Evolutionary conservation across 306 rosid species (phyloP), one percentile per base, ranked within the genome.

Genomic region (Gastrolobium bilobum): DNA sequence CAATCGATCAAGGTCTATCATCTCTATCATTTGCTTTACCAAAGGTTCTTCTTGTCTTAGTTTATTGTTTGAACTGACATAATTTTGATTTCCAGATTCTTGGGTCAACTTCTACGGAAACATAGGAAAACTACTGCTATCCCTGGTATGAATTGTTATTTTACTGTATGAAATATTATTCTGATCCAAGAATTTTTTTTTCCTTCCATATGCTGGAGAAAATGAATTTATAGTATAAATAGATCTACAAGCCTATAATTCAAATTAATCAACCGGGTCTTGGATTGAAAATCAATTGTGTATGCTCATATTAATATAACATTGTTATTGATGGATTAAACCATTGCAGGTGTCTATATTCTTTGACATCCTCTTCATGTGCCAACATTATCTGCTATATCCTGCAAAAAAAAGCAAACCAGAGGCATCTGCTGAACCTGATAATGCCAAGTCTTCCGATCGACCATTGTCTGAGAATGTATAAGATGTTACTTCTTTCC

Each of bases 91-190:
- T 85, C 11, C 87, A 92, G 99, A 42, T 80, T 95, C 99, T 66
- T 93, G 94, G 97, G 89, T 90, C 73, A 94, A 90, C 89, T 91
- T 94, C 15, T 90, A 89, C 63, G 98, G 96, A 53, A 94, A 94
- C 71, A 86, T 94, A 9, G 98, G 97, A 39, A 94, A 94, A 82
- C 86, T 89, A 37, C 47, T 91, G 71, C 86, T 94, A 62, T 90
- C 98, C 47, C 75, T 91, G 96, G 98, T 94, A 91, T 44, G 86
- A 7, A 68, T 39, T 39, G 40, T 34, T 75, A 31, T 70, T 59
- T 54, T 20, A 82, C 14, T 26, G 6, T 47, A 69, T 20, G 53
- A 57, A 26, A 37, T 58, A 1, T 58, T 59, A 3, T 35, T 62
- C 10, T 43, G 59, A 26, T 61, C 33, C 43, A 13, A 39, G 13